Evolutionary conservation across 805 yeast genomes (phyloP), one percentile per base, ranked within the genome.

Genomic region (Metschnikowia baotianmanensis): DNA sequence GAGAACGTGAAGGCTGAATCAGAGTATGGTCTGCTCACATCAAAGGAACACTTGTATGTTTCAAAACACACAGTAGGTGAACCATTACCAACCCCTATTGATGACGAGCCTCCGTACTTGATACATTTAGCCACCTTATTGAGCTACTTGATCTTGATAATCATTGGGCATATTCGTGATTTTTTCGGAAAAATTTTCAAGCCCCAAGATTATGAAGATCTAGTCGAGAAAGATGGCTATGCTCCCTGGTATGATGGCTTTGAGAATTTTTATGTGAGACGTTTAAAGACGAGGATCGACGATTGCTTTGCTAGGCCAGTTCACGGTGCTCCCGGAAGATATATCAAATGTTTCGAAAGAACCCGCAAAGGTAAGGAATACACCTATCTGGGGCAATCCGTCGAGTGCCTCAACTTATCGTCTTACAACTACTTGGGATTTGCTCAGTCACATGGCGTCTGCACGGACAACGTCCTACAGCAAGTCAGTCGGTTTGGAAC

Each of bases 311-410:
- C 95, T 2, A 80, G 96, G 60, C 96, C 96, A 31, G 87, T 95
- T n/a, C 84, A 86, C 45, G 98, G 97, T 37, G 98, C 91, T 16
- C 98, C 99, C 1, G 99, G 99, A 20, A 80, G 99, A 61, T 83
- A 72, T 56, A 81, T 91, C 53, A 77, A 81, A 43, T 83, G 96
- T 54, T 82, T 83, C 55, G 90, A 88, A 54, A 79, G 99, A 53
- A 65, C 71, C 23, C 74, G 89, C n/a, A 83, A 83, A 51, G 76
- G 77, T 55, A 80, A 80, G 58, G 46, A 38, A 9, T 87, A 83
- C 58, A 73, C 79, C 24, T 86, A 84, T 57, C 78, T 87, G 27
- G 96, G 97, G 9, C 72, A 81, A 11, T 75, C 85, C 3, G 76
- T 78, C 6, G 83, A 83, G 50, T 87, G 95, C 59, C 71, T 93